Evolutionary conservation across 108 stramenopile species (phyloP).

Genomic region (Cylindrotheca fusiformis): DNA sequence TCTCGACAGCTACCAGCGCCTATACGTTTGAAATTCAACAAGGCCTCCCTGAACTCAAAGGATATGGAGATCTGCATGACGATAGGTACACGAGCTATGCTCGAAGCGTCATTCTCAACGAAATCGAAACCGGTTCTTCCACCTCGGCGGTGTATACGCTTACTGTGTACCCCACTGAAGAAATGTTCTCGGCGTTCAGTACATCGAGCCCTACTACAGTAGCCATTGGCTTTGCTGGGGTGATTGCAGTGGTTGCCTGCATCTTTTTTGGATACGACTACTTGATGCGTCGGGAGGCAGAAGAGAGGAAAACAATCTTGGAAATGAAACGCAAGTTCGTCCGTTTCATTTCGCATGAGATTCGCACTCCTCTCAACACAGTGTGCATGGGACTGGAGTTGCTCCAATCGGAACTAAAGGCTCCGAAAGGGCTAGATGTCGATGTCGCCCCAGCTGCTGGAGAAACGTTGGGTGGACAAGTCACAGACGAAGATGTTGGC

Average conservation of each 20-base stretch:
- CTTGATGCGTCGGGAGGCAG: conserved; percentile 30
- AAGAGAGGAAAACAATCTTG: conserved; percentile 5
- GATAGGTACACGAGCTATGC: conserved; percentile 1
- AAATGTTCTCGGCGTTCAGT: conserved; percentile 18
- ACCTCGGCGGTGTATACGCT: conserved; percentile 7
- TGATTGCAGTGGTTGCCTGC: conserved; percentile 22
- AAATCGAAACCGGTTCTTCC: background rate
- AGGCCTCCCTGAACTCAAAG: conserved; percentile 9
- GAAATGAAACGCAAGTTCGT: conserved; percentile 26
- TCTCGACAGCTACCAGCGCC: background rate
- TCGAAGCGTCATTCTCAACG: conserved; percentile 1
- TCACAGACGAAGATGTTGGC: background rate
- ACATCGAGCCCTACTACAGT: conserved; percentile 33
- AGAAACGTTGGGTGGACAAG: background rate
- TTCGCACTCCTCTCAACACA: conserved; percentile 25
- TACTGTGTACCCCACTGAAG: conserved; percentile 32
- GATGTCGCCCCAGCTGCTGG: conserved; percentile 4
- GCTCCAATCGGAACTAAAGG: conserved; percentile 28
- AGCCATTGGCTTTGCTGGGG: conserved; percentile 23
- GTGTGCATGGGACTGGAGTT: conserved; percentile 43
- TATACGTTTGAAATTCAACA: conserved; percentile 25
- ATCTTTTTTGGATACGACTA: conserved; percentile 45
- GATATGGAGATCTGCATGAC: conserved; percentile 38
- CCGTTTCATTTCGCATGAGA: conserved; percentile 29
- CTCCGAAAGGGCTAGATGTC: background rate